phyloP scores from a whole-genome alignment of 208 protist species.

The Leptomonas pyrrhocoris region DNA sequence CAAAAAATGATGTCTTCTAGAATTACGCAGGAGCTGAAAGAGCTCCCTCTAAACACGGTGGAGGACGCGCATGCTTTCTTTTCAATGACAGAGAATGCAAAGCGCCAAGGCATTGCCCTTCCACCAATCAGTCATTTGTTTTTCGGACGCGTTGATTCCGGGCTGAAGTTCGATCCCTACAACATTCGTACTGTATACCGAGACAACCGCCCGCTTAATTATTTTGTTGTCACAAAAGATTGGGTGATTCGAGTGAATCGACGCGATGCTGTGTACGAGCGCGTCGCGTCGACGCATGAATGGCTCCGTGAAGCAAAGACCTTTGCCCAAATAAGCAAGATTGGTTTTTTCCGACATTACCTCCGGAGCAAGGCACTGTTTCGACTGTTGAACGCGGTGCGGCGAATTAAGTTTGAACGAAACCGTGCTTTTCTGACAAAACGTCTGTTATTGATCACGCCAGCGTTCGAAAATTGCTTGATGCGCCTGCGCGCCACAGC shows the following conservation, averaged over 20 bases:
- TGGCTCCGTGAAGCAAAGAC: slow-evolving; percentile 65
- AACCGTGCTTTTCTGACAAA: slow-evolving; percentile 45
- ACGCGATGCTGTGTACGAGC: slow-evolving; percentile 48
- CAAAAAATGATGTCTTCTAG: slow-evolving; percentile 16
- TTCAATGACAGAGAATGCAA: slow-evolving; percentile 37
- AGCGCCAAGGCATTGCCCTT: slow-evolving; percentile 37
- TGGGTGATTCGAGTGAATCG: slow-evolving; percentile 75
- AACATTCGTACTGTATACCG: slow-evolving; percentile 73
- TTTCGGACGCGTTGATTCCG: slow-evolving; percentile 65
- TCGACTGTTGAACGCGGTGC: slow-evolving; percentile 38
- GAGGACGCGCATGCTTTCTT: slow-evolving; percentile 63
- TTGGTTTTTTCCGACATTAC: slow-evolving; percentile 74
- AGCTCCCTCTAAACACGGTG: slow-evolving; percentile 46
- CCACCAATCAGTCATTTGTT: slow-evolving; percentile 85
- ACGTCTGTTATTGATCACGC: slow-evolving; percentile 48
- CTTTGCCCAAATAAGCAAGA: slow-evolving; percentile 48
- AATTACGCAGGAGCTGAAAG: slow-evolving; percentile 34
- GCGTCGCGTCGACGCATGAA: slow-evolving; percentile 40
- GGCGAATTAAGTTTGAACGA: slow-evolving; percentile 30
- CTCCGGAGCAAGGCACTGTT: slow-evolving; percentile 51
- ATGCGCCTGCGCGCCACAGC: slow-evolving; percentile 28
- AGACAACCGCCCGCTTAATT: slow-evolving; percentile 69
- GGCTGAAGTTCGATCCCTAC: slow-evolving; percentile 83
- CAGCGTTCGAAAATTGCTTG: slow-evolving; percentile 35
- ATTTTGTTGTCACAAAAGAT: slow-evolving; percentile 79